A percentile compares a stretch with the other conserved stretches of the same genome.
These are phyloP conservation scores for Pichia exigua DNA, from an alignment of 805 yeast genomes.

Conservation along the genomic window DNA sequence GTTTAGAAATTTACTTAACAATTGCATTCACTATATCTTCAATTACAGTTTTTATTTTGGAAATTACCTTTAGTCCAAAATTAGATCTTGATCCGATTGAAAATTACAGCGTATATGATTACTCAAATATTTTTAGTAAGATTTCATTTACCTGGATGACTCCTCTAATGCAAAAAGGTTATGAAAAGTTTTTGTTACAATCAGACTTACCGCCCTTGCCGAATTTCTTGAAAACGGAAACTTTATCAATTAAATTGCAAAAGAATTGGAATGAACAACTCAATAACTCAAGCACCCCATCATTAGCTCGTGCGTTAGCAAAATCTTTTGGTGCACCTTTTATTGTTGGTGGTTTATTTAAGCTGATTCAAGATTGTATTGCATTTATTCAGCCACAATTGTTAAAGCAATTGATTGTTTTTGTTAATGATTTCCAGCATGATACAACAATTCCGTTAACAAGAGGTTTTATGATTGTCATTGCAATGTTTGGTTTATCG, in stretches of 20 bases:
- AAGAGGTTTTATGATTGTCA: conserved; percentile 67
- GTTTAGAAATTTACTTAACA: conserved; percentile 26
- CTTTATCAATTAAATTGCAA: conserved; percentile 42
- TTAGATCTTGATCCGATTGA: conserved; percentile 26
- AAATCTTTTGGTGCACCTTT: conserved; percentile 71
- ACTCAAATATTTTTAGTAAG: conserved; percentile 43
- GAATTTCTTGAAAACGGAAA: conserved; percentile 46
- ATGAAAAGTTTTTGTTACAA: conserved; percentile 34
- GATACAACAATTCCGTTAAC: conserved; percentile 51
- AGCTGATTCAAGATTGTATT: conserved; percentile 65
- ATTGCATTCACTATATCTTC: conserved; percentile 29
- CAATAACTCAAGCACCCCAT: conserved; percentile 23
- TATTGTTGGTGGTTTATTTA: conserved; percentile 62
- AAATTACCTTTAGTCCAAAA: conserved; percentile 33
- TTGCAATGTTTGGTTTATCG: conserved; percentile 67
- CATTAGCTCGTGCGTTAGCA: conserved; percentile 40
- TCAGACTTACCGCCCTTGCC: conserved; percentile 80
- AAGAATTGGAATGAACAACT: conserved; percentile 55
- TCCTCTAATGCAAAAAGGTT: conserved; percentile 47
- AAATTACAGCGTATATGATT: conserved; percentile 36
- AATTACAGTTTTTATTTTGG: conserved; percentile 36
- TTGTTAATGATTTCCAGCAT: conserved; percentile 44
- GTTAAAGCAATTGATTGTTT: conserved; percentile 55
- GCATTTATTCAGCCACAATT: conserved; percentile 87
- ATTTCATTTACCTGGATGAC: conserved; percentile 56